Percentiles rank a stretch among this genome's conserved stretches.
Conservation (phyloP, 768 basidiomycete species). For the Lyophyllum atratum region DNA sequence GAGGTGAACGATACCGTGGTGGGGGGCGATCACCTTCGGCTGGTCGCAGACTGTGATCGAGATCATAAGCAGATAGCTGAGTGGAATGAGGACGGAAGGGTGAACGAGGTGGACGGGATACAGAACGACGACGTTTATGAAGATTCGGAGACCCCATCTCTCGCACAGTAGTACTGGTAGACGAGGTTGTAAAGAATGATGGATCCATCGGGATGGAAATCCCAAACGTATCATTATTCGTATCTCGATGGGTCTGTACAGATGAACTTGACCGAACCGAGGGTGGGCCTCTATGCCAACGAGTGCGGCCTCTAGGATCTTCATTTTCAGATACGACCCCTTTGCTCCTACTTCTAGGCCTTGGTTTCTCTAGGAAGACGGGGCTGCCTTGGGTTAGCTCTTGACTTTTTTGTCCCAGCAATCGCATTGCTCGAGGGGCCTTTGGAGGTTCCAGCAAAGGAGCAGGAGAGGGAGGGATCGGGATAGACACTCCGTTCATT, state of each 20-base stretch:
- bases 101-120: neutral
- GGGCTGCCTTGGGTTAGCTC: neutral
- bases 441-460: conserved; percentile 12
- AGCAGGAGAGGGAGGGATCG: conserved; percentile 2
- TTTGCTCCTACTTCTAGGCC: neutral
- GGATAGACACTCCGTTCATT: neutral
- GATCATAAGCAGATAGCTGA: neutral
- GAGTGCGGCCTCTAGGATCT: neutral
- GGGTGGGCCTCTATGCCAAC: neutral
- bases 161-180: neutral
- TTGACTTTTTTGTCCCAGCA: neutral
- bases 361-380: neutral
- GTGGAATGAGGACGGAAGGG: neutral
- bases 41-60: neutral
- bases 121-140: neutral
- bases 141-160: conserved; percentile 7
- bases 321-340: neutral
- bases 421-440: conserved; percentile 22
- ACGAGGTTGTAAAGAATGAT: conserved; percentile 9
- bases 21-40: neutral
- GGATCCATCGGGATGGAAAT: conserved; percentile 20
- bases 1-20: conserved; percentile 2
- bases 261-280: neutral
- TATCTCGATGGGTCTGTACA: neutral
- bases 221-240: neutral